These are phyloP conservation scores for Amanita rimosa DNA, from an alignment of 768 basidiomycete species.

Conservation along the genomic window DNA sequence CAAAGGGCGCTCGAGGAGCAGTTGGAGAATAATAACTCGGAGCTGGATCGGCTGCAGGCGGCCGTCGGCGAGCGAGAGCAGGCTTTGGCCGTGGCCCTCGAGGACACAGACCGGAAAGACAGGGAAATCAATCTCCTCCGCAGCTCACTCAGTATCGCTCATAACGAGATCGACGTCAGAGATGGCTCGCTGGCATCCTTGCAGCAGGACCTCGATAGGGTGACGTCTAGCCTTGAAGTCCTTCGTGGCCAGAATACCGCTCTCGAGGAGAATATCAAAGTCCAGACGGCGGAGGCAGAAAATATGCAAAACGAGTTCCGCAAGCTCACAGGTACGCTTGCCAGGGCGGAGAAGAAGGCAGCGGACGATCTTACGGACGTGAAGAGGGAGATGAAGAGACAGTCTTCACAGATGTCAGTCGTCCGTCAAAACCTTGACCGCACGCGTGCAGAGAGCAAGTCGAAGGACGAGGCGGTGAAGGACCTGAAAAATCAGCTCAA, in stretches of 20 bases:
- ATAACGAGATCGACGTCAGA: background rate
- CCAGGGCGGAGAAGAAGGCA: constrained; percentile 6
- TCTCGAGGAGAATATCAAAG: constrained; percentile 4
- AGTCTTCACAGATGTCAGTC: constrained; percentile 8
- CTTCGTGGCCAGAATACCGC: constrained; percentile 2
- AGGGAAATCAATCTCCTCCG: background rate
- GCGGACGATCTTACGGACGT: constrained; percentile 1
- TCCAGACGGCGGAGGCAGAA: constrained; percentile 1
- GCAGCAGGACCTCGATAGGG: constrained; percentile 2
- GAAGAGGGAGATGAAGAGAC: constrained; percentile 4
- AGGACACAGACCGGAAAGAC: background rate
- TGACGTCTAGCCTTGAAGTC: background rate
- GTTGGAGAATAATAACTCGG: background rate
- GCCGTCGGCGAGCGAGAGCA: constrained; percentile 7
- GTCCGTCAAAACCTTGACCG: constrained; percentile 10
- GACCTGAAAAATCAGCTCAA: constrained; percentile 1
- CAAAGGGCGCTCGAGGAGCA: constrained; percentile 1
- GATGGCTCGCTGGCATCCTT: background rate
- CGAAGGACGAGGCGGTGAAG: constrained; percentile 11
- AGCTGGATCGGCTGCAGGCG: background rate
- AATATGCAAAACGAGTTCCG: background rate
- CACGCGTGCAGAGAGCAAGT: constrained; percentile 7
- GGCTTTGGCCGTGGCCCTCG: constrained; percentile 3
- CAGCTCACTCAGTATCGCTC: background rate
- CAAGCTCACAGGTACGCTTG: background rate